Conservation (phyloP, 352 stramenopile species). For the Phytophthora niederhauseri region DNA sequence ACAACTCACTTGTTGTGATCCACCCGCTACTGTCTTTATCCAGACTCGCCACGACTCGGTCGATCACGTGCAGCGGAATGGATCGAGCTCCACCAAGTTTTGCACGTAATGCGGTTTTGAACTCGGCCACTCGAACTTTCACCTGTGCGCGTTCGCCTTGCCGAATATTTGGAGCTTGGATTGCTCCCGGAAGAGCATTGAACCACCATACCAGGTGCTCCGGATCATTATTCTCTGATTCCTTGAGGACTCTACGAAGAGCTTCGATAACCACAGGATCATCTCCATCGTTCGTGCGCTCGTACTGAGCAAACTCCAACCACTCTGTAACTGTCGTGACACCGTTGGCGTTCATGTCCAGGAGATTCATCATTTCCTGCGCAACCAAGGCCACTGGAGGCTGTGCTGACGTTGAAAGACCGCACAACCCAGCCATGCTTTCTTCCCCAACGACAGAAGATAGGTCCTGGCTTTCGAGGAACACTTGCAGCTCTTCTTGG, state of each 20-base stretch:
- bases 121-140: conserved; percentile 63
- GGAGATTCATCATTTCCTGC: conserved; percentile 40
- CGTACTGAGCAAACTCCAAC: conserved; percentile 43
- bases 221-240: conserved; percentile 23
- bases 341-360: conserved; percentile 63
- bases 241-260: conserved; percentile 25
- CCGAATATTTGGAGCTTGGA: conserved; percentile 16
- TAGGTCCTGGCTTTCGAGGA: conserved; percentile 37
- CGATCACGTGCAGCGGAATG: conserved; percentile 33
- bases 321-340: conserved; percentile 64
- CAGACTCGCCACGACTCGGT: conserved; percentile 46
- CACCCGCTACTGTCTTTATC: conserved; percentile 69
- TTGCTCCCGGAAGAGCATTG: conserved; percentile 41
- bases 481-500: conserved; percentile 51
- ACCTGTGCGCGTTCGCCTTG: conserved; percentile 17
- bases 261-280: conserved; percentile 32
- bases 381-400: conserved; percentile 24
- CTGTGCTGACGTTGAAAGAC: conserved; percentile 13
- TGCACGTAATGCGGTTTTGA: conserved; percentile 57
- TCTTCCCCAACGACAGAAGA: conserved; percentile 13
- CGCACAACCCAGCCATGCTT: conserved; percentile 23
- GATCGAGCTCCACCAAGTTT: conserved; percentile 17
- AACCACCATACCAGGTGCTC: conserved; percentile 54
- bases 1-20: conserved; percentile 68
- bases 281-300: conserved; percentile 4